Conservation (phyloP, 176 grass and related monocot species). For the Hsuehochloa calcarea region DNA sequence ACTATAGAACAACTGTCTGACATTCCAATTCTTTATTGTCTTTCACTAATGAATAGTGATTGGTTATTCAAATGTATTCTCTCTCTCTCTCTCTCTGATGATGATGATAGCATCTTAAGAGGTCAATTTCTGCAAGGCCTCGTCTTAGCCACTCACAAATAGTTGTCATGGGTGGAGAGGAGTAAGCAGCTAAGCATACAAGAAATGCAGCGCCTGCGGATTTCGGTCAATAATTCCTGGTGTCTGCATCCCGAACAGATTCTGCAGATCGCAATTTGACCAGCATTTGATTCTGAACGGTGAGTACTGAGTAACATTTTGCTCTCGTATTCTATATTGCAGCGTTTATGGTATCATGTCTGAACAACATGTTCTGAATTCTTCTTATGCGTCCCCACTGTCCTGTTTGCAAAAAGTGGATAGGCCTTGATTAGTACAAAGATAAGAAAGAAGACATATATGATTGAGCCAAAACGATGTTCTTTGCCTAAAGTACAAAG, state of each 20-base stretch:
- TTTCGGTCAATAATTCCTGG: constrained; percentile 24
- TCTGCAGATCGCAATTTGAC: constrained; percentile 13
- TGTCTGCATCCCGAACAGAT: constrained; percentile 21
- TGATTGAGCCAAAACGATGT: not conserved
- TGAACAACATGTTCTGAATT: not conserved
- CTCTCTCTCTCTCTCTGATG: not conserved
- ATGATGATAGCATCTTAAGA: constrained; percentile 10
- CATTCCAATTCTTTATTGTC: constrained; percentile 12
- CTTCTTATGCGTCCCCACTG: not conserved
- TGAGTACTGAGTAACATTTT: not conserved
- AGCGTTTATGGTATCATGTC: not conserved
- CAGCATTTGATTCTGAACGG: not conserved
- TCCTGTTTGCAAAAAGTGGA: not conserved
- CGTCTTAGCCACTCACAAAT: constrained; percentile 21
- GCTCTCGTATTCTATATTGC: not conserved
- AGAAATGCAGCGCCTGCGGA: not conserved
- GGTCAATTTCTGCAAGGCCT: constrained; percentile 28
- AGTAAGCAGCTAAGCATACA: not conserved
- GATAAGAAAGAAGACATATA: not conserved
- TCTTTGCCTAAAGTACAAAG: not conserved
- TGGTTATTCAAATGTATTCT: not conserved
- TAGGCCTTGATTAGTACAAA: not conserved
- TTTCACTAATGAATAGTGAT: not conserved
- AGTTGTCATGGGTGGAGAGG: not conserved
- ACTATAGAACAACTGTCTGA: not conserved